Evolutionary conservation across 768 basidiomycete species (phyloP), one percentile per base, ranked within the genome.

Genomic region (Suillus americanus): DNA sequence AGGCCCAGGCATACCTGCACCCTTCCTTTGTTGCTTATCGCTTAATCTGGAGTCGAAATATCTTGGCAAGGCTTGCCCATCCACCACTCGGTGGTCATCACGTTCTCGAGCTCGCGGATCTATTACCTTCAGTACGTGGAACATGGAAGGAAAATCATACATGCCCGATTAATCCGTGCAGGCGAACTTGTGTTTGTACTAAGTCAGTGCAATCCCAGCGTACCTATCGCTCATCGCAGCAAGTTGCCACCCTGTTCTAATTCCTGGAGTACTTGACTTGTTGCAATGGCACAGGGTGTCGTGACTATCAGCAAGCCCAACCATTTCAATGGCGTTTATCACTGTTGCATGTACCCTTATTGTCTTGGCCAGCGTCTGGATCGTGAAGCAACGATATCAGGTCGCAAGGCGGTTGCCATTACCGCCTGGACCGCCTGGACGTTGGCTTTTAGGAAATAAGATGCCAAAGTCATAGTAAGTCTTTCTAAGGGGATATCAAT

Each of bases 391-490:
- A 10, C 50, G 37, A 2, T 62, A 54, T 33, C 37, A 40, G 20
- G 14, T 25, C 3, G 50, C 25, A 41, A 56, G 30, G 18, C 51
- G 25, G 7, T 38, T 62, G 16, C 68, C 69, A 9, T 66, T 74
- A 14, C 73, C 72, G 2, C 73, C 73, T 18, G 73, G 73, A 0
- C 73, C 73, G 0, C 73, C 73, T 3, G 65, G 72, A 0, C 46
- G 37, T 14, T 72, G 72, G 73, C 68, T 70, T 64, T 69, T 69
- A 69, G 67, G 70, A 8, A 74, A 64, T 13, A 46, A 62, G 0
- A 16, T 75, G 2, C 72, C 73, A 8, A 2, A 62, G 12, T 55
- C 48, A 37, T 66, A 73, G 73, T 74, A 60, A 62, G 70, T 61
- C 10, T 16, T 83, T 28, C 16, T 10, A 16, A 7, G 20, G 23